Evolutionary conservation across 163 green algal genomes (phyloP).

Genomic region (Volvox carteri): DNA sequence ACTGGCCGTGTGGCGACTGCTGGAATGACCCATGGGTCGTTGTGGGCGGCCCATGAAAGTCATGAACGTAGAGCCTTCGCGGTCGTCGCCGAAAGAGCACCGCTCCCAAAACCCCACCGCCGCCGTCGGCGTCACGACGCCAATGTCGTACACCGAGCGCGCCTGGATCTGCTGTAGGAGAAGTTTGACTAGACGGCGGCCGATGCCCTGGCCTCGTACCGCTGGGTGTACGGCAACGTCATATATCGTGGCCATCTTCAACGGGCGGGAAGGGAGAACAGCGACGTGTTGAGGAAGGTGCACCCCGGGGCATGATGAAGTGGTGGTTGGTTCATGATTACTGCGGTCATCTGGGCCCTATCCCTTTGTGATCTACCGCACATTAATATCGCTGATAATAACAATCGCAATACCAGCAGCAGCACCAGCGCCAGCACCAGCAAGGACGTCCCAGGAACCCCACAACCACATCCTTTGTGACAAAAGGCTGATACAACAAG

Average conservation of each 20-base stretch:
- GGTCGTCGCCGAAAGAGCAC: constrained; percentile 40
- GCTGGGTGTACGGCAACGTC: constrained; percentile 50
- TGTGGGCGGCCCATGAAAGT: constrained; percentile 9
- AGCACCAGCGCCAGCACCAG: background rate
- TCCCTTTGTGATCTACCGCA: too few relatives aligned
- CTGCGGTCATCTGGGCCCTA: too few relatives aligned
- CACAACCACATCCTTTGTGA: too few relatives aligned
- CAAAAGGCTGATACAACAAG: too few relatives aligned
- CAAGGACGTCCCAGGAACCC: background rate
- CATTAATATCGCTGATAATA: too few relatives aligned
- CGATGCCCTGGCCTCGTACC: constrained; percentile 29
- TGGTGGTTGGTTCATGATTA: too few relatives aligned
- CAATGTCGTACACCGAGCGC: constrained; percentile 46
- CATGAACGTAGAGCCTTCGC: constrained; percentile 50
- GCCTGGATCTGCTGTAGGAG: constrained; percentile 54
- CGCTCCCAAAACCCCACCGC: constrained; percentile 7
- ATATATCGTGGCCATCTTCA: constrained; percentile 40
- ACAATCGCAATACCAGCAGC: too few relatives aligned
- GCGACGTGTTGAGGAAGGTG: background rate
- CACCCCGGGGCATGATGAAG: too few relatives aligned
- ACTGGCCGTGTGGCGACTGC: background rate
- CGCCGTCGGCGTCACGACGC: background rate
- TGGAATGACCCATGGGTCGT: background rate
- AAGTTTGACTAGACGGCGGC: constrained; percentile 45
- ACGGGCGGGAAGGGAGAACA: background rate